Base-by-base conservation (phyloP, 1,139 yeast genomes). In the Candida smagusa region DNA sequence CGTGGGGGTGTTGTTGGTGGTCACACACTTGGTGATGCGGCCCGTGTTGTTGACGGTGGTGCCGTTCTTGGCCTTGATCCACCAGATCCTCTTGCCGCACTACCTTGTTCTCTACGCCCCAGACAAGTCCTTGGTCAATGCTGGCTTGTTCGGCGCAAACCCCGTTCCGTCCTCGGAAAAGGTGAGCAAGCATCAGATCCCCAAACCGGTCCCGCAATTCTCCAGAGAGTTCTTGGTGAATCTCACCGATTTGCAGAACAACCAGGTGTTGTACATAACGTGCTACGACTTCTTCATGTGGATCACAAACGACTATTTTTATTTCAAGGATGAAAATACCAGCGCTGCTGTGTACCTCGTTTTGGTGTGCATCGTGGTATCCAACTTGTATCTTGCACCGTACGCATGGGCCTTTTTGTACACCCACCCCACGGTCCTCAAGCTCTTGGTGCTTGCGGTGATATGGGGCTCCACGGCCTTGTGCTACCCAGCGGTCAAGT, bases 181-280 rank as follows among this genome's bases (percentile, higher is more conserved):
- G 0, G 49, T 84, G 30, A 58, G 65, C 33, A 62, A 64, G 6
- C 67, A 75, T 9, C 68, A 63, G 9, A 49, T 73, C 1, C 94
- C 95, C 1, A 78, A 76, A 43, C 95, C 95, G 0, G 85, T 82
- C 3, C 86, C 92, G 2, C 88, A 87, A 54, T 69, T 85, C 35
- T 81, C 92, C 12, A 72, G 86, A 38, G 96, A 88, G 55, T 88
- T 87, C 54, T 62, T 83, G 22, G 59, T 88, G 44, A 88, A 88
- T 56, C 65, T 86, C 49, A 86, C 95, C 0, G 96, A 88, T 61
- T 68, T 88, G 39, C 96, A 88, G 53, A 88, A 88, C 56, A 83
- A 81, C 49, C 83, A 85, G 88, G 58, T 81, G n/a, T 56, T 81
- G 12, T 86, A 81, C 52, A 79, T 84, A 8, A 58, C 64, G n/a